Evolutionary conservation across 2,329 filamentous ascomycete genomes (phyloP).

Genomic region (Rachicladosporium sp.): DNA sequence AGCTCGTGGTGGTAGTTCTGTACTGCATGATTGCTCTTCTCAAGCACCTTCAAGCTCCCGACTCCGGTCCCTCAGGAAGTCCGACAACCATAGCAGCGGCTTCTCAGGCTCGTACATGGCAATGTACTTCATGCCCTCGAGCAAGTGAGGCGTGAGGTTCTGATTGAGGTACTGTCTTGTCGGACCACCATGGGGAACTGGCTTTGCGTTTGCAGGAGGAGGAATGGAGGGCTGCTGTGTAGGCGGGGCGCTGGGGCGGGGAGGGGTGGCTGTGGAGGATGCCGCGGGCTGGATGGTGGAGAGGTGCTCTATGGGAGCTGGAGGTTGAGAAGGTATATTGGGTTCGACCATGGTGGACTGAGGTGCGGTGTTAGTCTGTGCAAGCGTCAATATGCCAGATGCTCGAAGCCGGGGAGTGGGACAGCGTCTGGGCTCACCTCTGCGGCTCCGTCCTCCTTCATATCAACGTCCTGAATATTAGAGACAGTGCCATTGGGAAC

Average conservation of each 20-base stretch:
- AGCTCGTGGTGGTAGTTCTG: too few relatives aligned
- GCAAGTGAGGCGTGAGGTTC: conserved; percentile 37
- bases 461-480: conserved; percentile 18
- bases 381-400: too few relatives aligned
- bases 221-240: conserved; percentile 14
- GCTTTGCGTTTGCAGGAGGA: conserved; percentile 19
- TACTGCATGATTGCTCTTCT: too few relatives aligned
- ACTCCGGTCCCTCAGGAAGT: conserved; percentile 36
- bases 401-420: too few relatives aligned
- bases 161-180: conserved; percentile 38
- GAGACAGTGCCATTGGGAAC: conserved; percentile 15
- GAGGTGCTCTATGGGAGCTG: too few relatives aligned
- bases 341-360: too few relatives aligned
- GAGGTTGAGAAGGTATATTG: too few relatives aligned
- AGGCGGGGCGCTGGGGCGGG: too few relatives aligned
- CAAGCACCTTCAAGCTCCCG: conserved; percentile 33
- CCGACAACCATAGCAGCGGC: conserved; percentile 36
- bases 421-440: too few relatives aligned
- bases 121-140: conserved; percentile 41
- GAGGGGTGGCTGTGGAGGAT: too few relatives aligned
- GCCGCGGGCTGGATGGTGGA: too few relatives aligned
- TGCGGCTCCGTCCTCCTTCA: conserved; percentile 22
- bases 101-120: conserved; percentile 40
- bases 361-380: too few relatives aligned
- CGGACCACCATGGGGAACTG: conserved; percentile 35